Evolutionary conservation across 202 grass and related monocot species (phyloP).

Genomic region (Zizania palustris): DNA sequence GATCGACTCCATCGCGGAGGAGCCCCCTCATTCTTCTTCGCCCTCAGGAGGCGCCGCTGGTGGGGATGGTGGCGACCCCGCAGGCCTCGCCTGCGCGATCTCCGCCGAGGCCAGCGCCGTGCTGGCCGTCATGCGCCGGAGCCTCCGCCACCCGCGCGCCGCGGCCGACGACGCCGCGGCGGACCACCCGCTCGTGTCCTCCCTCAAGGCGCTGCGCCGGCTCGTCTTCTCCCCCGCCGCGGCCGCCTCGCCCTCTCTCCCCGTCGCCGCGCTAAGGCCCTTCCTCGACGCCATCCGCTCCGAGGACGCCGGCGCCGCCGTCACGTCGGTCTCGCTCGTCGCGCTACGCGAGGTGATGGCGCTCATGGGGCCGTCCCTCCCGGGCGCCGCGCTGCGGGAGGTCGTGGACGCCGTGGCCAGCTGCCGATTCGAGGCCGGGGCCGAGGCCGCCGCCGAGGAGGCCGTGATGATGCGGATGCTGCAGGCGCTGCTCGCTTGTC

Average conservation of each 20-base stretch:
- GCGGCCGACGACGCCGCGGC: slow-evolving; percentile 55
- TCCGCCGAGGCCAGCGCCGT: slow-evolving; percentile 77
- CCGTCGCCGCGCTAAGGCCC: slow-evolving; percentile 61
- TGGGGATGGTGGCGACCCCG: slow-evolving; percentile 9
- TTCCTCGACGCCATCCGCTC: slow-evolving; percentile 93
- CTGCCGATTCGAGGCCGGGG: slow-evolving; percentile 79
- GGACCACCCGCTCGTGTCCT: slow-evolving; percentile 72
- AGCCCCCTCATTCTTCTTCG: slow-evolving; percentile 42
- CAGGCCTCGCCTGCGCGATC: slow-evolving; percentile 74
- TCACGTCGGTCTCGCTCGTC: slow-evolving; percentile 76
- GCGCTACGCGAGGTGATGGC: slow-evolving; percentile 74
- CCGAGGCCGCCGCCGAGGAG: slow-evolving; percentile 71
- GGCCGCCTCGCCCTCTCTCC: not conserved
- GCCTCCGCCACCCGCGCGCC: slow-evolving; percentile 56
- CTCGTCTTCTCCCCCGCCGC: slow-evolving; percentile 58
- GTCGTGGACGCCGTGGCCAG: slow-evolving; percentile 78
- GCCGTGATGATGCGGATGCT: slow-evolving; percentile 88
- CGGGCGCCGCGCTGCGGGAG: slow-evolving; percentile 61
- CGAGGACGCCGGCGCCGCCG: slow-evolving; percentile 71
- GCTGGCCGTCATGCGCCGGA: slow-evolving; percentile 80
- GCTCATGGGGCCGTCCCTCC: slow-evolving; percentile 47
- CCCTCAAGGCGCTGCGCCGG: slow-evolving; percentile 78
- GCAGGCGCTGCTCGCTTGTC: slow-evolving; percentile 79
- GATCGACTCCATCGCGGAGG: slow-evolving; percentile 78
- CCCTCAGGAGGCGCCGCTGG: not conserved